A percentile compares a stretch with the other conserved stretches of the same genome.
Evolutionary conservation across 441 rosid genomes (phyloP).

Genomic region (Adansonia madagascariensis): DNA sequence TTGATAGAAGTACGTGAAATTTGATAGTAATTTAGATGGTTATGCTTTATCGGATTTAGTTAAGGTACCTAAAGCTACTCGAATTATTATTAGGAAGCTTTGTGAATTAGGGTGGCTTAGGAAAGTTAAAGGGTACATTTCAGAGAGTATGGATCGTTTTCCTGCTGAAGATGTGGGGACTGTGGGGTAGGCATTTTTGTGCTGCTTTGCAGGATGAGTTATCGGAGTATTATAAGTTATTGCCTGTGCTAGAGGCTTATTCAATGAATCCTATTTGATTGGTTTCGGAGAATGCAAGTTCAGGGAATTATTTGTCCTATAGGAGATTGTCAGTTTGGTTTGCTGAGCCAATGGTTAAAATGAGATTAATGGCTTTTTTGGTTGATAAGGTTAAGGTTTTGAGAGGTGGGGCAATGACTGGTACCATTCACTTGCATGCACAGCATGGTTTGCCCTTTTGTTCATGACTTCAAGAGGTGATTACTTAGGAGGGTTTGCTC

Average conservation of each 20-base stretch:
- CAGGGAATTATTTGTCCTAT: slow-evolving; percentile 72
- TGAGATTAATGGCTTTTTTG: slow-evolving; percentile 95
- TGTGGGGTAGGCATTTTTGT: slow-evolving; percentile 91
- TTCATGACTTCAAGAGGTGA: slow-evolving; percentile 77
- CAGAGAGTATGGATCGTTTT: slow-evolving; percentile 75
- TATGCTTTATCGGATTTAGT: slow-evolving; percentile 58
- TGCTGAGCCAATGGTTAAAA: slow-evolving; percentile 89
- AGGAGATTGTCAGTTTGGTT: slow-evolving; percentile 94
- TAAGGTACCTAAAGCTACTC: slow-evolving; percentile 71
- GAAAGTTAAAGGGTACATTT: slow-evolving; percentile 73
- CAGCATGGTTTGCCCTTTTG: slow-evolving; percentile 91
- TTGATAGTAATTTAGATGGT: slow-evolving; percentile 66
- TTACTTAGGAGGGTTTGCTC: slow-evolving; percentile 82
- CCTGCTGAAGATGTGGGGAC: slow-evolving; percentile 85
- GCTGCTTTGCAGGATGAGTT: slow-evolving; percentile 94
- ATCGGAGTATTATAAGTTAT: slow-evolving; percentile 74
- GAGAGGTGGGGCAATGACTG: slow-evolving; percentile 97
- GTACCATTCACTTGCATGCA: slow-evolving; percentile 92
- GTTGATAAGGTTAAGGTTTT: slow-evolving; percentile 84
- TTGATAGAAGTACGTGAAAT: slow-evolving; percentile 80
- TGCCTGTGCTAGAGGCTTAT: slow-evolving; percentile 86
- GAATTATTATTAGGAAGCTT: slow-evolving; percentile 73
- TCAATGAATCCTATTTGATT: slow-evolving; percentile 87
- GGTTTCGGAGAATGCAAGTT: slow-evolving; percentile 66
- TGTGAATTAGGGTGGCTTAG: slow-evolving; percentile 94